Conservation (phyloP, 768 basidiomycete species). For the Tricholoma bakamatsutake region DNA sequence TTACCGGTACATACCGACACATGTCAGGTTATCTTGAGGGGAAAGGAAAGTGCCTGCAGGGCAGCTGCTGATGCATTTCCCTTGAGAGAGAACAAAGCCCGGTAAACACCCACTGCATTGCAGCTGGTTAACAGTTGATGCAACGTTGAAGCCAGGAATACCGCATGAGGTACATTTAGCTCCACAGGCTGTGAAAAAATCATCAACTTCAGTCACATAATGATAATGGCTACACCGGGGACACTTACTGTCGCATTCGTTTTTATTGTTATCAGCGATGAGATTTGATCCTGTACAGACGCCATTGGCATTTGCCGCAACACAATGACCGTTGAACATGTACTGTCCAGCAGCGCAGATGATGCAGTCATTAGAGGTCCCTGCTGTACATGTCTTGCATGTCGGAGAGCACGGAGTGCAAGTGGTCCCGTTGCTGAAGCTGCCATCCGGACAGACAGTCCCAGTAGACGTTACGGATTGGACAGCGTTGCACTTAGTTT, state of each 20-base stretch:
- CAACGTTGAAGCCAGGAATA: constrained; percentile 62
- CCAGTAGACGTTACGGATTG: constrained; percentile 46
- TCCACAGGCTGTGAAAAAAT: constrained; percentile 57
- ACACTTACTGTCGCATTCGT: constrained; percentile 75
- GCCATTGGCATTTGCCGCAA: constrained; percentile 57
- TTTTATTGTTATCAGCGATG: constrained; percentile 77
- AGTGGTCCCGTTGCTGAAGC: constrained; percentile 46
- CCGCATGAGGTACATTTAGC: constrained; percentile 73
- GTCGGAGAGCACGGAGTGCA: constrained; percentile 59
- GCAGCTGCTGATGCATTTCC: constrained; percentile 63
- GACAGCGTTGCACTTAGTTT: constrained; percentile 56
- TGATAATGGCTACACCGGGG: not conserved
- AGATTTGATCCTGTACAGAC: constrained; percentile 67
- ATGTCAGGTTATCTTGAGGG: constrained; percentile 68
- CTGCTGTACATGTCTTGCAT: constrained; percentile 67
- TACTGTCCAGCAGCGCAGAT: constrained; percentile 59
- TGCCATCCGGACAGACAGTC: constrained; percentile 56
- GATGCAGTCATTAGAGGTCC: constrained; percentile 66
- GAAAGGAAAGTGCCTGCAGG: constrained; percentile 69
- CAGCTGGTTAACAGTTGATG: constrained; percentile 56
- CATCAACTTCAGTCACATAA: constrained; percentile 2
- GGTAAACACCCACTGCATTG: constrained; percentile 77
- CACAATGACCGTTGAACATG: constrained; percentile 65
- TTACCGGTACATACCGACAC: constrained; percentile 38
- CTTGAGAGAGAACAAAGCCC: constrained; percentile 68